These are phyloP conservation scores for Yamadazyma friedrichii DNA, from an alignment of 1,139 yeast species.

Conservation along the genomic window DNA sequence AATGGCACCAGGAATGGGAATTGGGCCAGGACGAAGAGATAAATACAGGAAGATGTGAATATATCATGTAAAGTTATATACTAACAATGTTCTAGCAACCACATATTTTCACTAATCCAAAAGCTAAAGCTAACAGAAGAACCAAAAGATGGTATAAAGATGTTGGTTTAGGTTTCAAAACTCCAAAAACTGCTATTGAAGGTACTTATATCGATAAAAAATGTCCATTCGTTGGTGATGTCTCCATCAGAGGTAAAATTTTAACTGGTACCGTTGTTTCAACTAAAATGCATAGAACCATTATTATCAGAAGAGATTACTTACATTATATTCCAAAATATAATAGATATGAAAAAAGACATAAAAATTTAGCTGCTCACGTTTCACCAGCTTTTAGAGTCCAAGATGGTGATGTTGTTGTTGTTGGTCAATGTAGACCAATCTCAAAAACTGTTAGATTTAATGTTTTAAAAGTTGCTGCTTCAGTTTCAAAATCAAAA, in stretches of 20 bases:
- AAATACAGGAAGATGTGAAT: no score
- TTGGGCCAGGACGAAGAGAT: no score
- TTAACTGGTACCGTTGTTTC: conserved; percentile 98
- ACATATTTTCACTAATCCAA: conserved; percentile 99
- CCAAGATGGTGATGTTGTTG: conserved; percentile 97
- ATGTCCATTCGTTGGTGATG: conserved; percentile 97
- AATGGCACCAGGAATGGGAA: no score
- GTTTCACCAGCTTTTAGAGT: conserved; percentile 99
- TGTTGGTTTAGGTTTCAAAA: conserved; percentile 99
- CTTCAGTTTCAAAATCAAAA: conserved; percentile 87
- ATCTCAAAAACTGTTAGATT: conserved; percentile 99
- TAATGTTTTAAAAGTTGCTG: conserved; percentile 96
- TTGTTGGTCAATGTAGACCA: conserved; percentile 99
- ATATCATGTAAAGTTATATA: neutral
- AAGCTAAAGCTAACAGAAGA: conserved; percentile 97
- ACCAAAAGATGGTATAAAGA: conserved; percentile 99
- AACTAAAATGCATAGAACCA: conserved; percentile 99
- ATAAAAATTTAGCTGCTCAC: conserved; percentile 99
- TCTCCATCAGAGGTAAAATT: conserved; percentile 99
- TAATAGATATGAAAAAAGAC: conserved; percentile 99
- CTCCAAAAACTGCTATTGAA: conserved; percentile 98
- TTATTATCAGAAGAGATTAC: conserved; percentile 99
- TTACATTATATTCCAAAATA: conserved; percentile 99
- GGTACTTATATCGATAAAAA: conserved; percentile 99
- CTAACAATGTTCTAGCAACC: conserved; percentile 68